Base-by-base conservation (phyloP, 1,284 basidiomycete genomes). In the Apiotrichum gracile region DNA sequence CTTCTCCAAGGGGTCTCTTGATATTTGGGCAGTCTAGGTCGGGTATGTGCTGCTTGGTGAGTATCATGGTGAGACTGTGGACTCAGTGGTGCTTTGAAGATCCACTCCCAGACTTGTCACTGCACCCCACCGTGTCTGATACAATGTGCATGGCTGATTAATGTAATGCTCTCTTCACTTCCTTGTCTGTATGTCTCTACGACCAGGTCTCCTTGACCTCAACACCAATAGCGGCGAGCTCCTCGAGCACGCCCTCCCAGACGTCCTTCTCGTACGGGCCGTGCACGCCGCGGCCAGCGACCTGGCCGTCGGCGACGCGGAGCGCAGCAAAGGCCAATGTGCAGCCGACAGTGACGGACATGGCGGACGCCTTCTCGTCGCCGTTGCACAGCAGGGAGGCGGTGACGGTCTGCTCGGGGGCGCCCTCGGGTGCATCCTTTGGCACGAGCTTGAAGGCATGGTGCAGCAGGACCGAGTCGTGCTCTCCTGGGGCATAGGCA, bases 301-400 rank as follows among this genome's bases (percentile, higher is more conserved):
- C 81, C 29, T 77, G 75, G 1, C 87, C 87, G 69, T 91, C 86
- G 22, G 87, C 73, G 3, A 93, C 80, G 19, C 80, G 77, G 61
- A 86, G 71, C 1, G 88, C 83, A 1, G 89, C 88, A 65, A 91
- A 81, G 3, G 85, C 90, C 17, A 91, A 81, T 0, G 90, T 91
- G 38, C 90, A 75, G 9, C 92, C 92, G 14, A 97, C 92, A 2
- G 88, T 89, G 43, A 85, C 81, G 13, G 90, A 83, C 93, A 97
- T 97, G 2, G 91, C 90, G 0, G 85, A 85, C 17, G 81, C 83
- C 44, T 72, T 67, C 1, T 79, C 66, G 14, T 81, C 82, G 0
- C 90, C 91, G 62, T 87, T 88, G 48, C 82, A 79, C 35, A 88
- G 78, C 16, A 96, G 73, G 22, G 83, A 82, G 3, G 88, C 88